Evolutionary conservation across 768 basidiomycete species (phyloP).

Genomic region (Leccinum imitatum): DNA sequence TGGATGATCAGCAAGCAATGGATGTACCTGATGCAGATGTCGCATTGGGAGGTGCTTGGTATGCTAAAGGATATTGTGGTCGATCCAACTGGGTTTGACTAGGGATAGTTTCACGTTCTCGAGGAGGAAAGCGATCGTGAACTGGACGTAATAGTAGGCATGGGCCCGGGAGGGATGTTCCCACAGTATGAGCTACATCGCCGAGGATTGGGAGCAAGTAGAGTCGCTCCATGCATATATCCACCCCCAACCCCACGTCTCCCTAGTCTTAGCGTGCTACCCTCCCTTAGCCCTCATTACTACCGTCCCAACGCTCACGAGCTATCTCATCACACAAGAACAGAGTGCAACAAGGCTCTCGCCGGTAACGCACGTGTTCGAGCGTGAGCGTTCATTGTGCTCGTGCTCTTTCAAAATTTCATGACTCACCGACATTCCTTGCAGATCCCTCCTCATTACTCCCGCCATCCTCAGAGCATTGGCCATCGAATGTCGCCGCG

Average conservation of each 20-base stretch:
- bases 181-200: slow-evolving; percentile 10
- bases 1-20: slow-evolving; percentile 81
- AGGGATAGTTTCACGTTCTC: slow-evolving; percentile 46
- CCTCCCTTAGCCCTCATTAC: slow-evolving; percentile 75
- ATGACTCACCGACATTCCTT: background rate
- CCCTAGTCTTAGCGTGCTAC: slow-evolving; percentile 83
- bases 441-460: slow-evolving; percentile 76
- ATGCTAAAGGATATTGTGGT: slow-evolving; percentile 44
- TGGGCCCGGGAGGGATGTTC: slow-evolving; percentile 15
- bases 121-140: slow-evolving; percentile 53
- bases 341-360: slow-evolving; percentile 62
- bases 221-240: slow-evolving; percentile 57
- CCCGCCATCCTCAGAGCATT: slow-evolving; percentile 79
- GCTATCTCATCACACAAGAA: slow-evolving; percentile 65
- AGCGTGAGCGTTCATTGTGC: slow-evolving; percentile 57
- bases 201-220: background rate
- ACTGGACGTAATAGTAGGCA: background rate
- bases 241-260: slow-evolving; percentile 78
- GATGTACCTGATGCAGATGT: slow-evolving; percentile 42
- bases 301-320: slow-evolving; percentile 80
- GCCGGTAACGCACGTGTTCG: slow-evolving; percentile 74
- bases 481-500: slow-evolving; percentile 83
- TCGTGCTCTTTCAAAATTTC: background rate
- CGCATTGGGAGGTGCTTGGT: slow-evolving; percentile 48
- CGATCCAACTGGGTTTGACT: slow-evolving; percentile 48